Evolutionary conservation across 345 rosid genomes (phyloP), one percentile per base, ranked within the genome.

Genomic region (Tarenaya hassleriana): DNA sequence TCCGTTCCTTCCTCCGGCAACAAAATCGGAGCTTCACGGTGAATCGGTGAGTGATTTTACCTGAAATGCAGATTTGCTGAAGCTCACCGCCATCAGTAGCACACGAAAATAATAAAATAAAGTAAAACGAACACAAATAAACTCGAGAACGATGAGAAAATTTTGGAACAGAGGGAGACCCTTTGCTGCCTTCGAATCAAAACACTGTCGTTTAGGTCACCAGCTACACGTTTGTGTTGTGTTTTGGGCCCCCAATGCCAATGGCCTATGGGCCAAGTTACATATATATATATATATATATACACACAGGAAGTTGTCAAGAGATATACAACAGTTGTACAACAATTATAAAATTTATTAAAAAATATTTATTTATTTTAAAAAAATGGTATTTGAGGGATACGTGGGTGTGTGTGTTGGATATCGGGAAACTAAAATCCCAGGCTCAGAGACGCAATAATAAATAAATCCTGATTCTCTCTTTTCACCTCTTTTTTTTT

Each of bases 371-470:
- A 52, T 48, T 19, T 39, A 29, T 31, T 10, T 5, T 15, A 1
- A 44, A 19, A 49, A 53, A 46, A 43, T 5, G 24, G 44, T 13
- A 42, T 18, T 18, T 17, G 17, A 24, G 9, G 10, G 10, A 10
- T 43, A 49, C 58, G 60, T 54, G 63, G 66, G 38, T 68, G 63
- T 41, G 68, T 44, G 70, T 66, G 70, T 66, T 53, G 63, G 55
- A 48, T 62, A 66, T 80, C 56, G 95, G 87, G 83, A 86, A 82
- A 75, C 97, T 81, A 70, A 85, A 86, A 76, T 79, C 85, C 77
- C 75, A 63, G 62, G 76, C 62, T 85, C 76, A 82, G 76, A 60
- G 45, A 67, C 72, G 78, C 82, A 73, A 73, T 64, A 67, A 77
- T 77, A 54, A 75, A 56, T 57, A 59, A 42, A 62, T 33, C 64